These are phyloP conservation scores for Stropharia rugosoannulata DNA, from an alignment of 768 basidiomycete genomes.

Conservation along the genomic window DNA sequence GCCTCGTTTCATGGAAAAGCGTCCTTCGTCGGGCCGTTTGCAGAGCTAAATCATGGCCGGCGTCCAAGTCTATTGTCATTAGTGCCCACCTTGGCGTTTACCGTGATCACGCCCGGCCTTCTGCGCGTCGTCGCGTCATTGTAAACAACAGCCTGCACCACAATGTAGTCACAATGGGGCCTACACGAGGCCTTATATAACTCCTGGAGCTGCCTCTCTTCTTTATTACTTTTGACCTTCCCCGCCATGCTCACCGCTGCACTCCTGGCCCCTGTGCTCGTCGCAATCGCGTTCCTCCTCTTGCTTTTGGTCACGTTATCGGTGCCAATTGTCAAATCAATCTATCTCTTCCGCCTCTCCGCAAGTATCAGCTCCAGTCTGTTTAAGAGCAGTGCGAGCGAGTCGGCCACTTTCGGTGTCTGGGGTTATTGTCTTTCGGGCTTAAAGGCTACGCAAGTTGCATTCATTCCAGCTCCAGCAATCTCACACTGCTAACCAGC, in stretches of 20 bases:
- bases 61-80: conserved; percentile 9
- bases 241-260: conserved; percentile 22
- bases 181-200: conserved; percentile 11
- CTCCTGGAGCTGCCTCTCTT: not conserved
- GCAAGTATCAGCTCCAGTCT: conserved; percentile 31
- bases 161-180: conserved; percentile 13
- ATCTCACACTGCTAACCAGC: conserved; percentile 11
- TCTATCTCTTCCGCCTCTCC: conserved; percentile 54
- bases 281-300: conserved; percentile 56
- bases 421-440: conserved; percentile 63
- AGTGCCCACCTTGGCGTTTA: conserved; percentile 18
- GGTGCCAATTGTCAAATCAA: conserved; percentile 53
- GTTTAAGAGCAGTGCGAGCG: conserved; percentile 32
- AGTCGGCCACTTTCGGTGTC: conserved; percentile 51
- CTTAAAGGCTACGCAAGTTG: conserved; percentile 41
- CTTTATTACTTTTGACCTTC: not conserved
- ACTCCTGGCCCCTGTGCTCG: conserved; percentile 37
- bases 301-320: conserved; percentile 64
- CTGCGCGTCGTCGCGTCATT: conserved; percentile 14
- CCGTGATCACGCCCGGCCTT: not conserved
- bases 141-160: conserved; percentile 8
- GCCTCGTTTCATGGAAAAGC: too few relatives aligned
- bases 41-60: not conserved
- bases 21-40: not conserved
- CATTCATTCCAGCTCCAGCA: conserved; percentile 10